Base-by-base conservation (phyloP, 352 stramenopile species). In the Phytophthora colocasiae region DNA sequence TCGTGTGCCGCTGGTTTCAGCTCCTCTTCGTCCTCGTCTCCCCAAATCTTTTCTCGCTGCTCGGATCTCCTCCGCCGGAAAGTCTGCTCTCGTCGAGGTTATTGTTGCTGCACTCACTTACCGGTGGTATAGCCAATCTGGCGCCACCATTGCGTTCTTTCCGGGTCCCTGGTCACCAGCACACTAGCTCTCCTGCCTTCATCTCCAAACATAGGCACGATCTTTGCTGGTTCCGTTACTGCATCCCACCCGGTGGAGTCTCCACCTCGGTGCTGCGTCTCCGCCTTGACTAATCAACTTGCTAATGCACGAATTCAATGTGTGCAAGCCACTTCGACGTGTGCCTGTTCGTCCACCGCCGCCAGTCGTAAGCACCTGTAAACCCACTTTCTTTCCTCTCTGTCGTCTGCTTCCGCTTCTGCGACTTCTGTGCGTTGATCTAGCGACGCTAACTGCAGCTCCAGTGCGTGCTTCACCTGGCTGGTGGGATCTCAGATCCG, bases 301-400 rank as follows among this genome's bases (percentile, higher is more conserved):
- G 4, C 59, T 69, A 45, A 91, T 89, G 43, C 82, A 85, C 15
- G 73, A 68, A 4, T 75, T 71, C 1, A 93, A 39, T 4, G 54
- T 76, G 11, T 73, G 58, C 24, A n/a, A 93, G 53, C 85, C 85
- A 93, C 26, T 66, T 71, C n/a, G 50, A 77, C 58, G 26, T 84
- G 75, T 9, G 63, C 69, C 14, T 41, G 32, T 14, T 73, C 58
- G 17, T 89, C 71, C 0, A 43, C 44, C 5, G 77, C 77, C 9
- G 66, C 72, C 3, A 93, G 57, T 10, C 83, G 68, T 1, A n/a
- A 93, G 52, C 27, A 77, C 72, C 11, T 78, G 59, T 1, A n/a
- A 64, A 36, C 1, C 27, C 46, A 3, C 24, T 29, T 12, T 63
- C 34, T n/a, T 14, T 66, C 52, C 17, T 63, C 38, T 46, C 57